phyloP scores from a whole-genome alignment of 176 grass and related monocot species.

The Rhipidocladum racemiflorum region DNA sequence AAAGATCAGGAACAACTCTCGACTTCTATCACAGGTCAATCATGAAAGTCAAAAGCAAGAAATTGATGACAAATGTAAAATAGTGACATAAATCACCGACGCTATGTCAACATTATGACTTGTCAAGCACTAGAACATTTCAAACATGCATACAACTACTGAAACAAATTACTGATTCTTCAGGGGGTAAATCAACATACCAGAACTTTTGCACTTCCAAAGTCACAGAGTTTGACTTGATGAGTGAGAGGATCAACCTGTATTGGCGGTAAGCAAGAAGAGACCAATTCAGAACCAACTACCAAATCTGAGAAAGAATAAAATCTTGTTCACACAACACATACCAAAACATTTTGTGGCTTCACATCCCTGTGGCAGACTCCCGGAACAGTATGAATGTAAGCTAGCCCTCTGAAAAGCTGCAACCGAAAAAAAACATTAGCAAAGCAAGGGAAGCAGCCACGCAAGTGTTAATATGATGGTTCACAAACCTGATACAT shows the following conservation, averaged over 20 bases:
- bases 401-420: slow-evolving; percentile 96
- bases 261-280: neutral
- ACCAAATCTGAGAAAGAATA: slow-evolving; percentile 14
- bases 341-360: slow-evolving; percentile 96
- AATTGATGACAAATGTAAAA: neutral
- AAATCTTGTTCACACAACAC: slow-evolving; percentile 23
- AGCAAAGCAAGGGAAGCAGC: neutral
- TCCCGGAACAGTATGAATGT: slow-evolving; percentile 92
- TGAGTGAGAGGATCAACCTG: slow-evolving; percentile 98
- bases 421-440: slow-evolving; percentile 33
- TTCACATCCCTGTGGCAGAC: slow-evolving; percentile 98
- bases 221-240: slow-evolving; percentile 99
- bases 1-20: neutral
- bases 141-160: neutral
- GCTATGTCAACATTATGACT: neutral
- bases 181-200: slow-evolving; percentile 45
- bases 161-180: neutral
- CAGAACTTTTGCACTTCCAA: slow-evolving; percentile 98
- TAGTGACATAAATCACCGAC: neutral
- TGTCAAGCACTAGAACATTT: slow-evolving; percentile 12
- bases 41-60: neutral
- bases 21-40: neutral
- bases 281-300: slow-evolving; percentile 28
- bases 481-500: slow-evolving; percentile 76
- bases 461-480: neutral